Evolutionary conservation across 257 asterid genomes (phyloP), one percentile per base, ranked within the genome.

Genomic region (Solanum corneliomulleri): DNA sequence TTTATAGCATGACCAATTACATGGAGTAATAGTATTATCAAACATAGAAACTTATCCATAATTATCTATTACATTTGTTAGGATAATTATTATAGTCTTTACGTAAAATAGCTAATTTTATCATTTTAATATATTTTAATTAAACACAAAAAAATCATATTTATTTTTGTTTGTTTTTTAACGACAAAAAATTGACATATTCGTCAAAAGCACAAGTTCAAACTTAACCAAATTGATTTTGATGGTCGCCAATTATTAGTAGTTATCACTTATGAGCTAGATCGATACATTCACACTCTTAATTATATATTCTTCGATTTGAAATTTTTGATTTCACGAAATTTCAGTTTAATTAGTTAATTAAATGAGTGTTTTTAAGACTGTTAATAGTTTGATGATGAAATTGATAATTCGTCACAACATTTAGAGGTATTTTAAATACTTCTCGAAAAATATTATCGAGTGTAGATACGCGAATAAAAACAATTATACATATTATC

Each of bases 181-280:
- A 7, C 15, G 9, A 66, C 33, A 27, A 33, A 27, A 68, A 68
- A 4, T 71, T 71, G 20, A 12, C 35, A 23, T 75, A 21, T 75
- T 75, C 12, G 82, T 75, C 82, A 75, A 75, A 12, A 75, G 82
- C 56, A 75, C 33, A 75, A 23, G 56, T 75, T 75, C 82, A 75
- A 75, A n/a, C 82, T 39, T 41, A 6, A 75, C 33, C 52, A 41
- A 75, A 4, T 11, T 75, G 58, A 75, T 75, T 23, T 11, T 39
- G 52, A 75, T 39, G 31, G 82, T 6, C 41, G 7, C 11, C 56
- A 74, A 25, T 41, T 39, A 14, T 21, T 20, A 21, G 47, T 20
- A 72, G 9, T 20, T 33, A 16, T n/a, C 60, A 49, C 23, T 49
- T 49, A 49, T 16, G 4, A n/a, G 71, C 6, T 16, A 31, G 41